A percentile compares a stretch with the other conserved stretches of the same genome.
Evolutionary conservation across 2,329 filamentous ascomycete genomes (phyloP).

Genomic region (Diaporthe vexans): DNA sequence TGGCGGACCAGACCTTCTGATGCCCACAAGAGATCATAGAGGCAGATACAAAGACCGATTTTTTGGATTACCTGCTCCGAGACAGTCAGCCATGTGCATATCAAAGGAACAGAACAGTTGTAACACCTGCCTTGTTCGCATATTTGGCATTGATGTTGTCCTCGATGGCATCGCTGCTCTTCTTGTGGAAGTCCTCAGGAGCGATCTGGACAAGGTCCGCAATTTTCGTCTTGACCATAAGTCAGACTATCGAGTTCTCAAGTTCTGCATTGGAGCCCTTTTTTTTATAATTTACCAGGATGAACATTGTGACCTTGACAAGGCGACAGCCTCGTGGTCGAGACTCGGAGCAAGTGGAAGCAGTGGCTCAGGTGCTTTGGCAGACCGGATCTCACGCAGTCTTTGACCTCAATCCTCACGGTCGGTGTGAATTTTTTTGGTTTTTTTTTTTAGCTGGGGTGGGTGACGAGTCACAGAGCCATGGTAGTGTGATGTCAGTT

Average conservation of each 20-base stretch:
- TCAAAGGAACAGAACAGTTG: background rate
- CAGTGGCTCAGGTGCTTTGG: background rate
- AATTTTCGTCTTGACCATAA: slow-evolving; percentile 80
- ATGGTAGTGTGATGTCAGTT: background rate
- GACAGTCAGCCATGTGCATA: background rate
- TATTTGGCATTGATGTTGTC: slow-evolving; percentile 99
- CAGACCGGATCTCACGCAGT: background rate
- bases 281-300: slow-evolving; percentile 55
- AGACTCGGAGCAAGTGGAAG: background rate
- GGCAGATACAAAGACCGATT: slow-evolving; percentile 91
- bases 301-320: slow-evolving; percentile 59
- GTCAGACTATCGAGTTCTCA: background rate
- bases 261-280: background rate
- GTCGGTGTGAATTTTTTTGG: background rate
- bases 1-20: slow-evolving; percentile 96
- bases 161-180: slow-evolving; percentile 84
- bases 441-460: slow-evolving; percentile 7
- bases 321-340: background rate
- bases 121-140: slow-evolving; percentile 80
- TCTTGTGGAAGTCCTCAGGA: slow-evolving; percentile 88
- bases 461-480: slow-evolving; percentile 22
- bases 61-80: slow-evolving; percentile 82
- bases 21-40: slow-evolving; percentile 90
- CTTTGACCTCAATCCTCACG: slow-evolving; percentile 4
- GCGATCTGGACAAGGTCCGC: slow-evolving; percentile 94